Base-by-base conservation (phyloP, 768 basidiomycete genomes). In the Leucosporidium yakuticum region DNA sequence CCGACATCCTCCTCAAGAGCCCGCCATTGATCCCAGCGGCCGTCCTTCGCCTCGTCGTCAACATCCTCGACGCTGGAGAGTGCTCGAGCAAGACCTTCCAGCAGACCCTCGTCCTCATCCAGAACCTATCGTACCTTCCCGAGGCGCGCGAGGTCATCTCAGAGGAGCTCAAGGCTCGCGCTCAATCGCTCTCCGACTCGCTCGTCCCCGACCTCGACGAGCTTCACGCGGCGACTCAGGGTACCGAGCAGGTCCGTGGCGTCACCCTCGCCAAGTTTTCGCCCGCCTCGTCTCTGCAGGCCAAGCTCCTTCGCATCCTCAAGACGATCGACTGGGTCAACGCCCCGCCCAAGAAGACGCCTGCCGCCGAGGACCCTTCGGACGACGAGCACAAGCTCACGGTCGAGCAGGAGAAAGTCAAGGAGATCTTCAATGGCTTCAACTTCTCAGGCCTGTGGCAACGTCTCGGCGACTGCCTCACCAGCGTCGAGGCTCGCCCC, bases 41-140 rank as follows among this genome's bases (percentile, higher is more conserved):
- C 5, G 87, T 89, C n/a, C 83, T 98, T 31, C 87, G 90, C 48
- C 84, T 93, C 48, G 91, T 98, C 68, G 92, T 96, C 77, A 98
- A 98, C 78, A 92, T 98, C 74, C 82, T 99, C 70, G 97, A 96
- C n/a, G 84, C 88, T 25, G 96, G 96, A 54, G 96, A 99, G 81
- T 98, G 95, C 76, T 92, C 93, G 29, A 90, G 88, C 53, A 84
- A 89, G 39, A 96, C 94, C n/a, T 99, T 99, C 84, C 88, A 92
- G 73, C 87, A 93, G 77, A 93, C 91, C 50, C 82, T 98, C 53
- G 83, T 87, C 23, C 84, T 97, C 44, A 98, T 99, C 65, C 91
- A 95, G 78, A 87, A 99, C 75, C 81, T 98, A 27, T 94, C 93
- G 0, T 84, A 85, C 78, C 85, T 97, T 68, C 88, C 91, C 9